Base-by-base conservation (phyloP, 768 basidiomycete genomes). In the Tulasnella calospora region DNA sequence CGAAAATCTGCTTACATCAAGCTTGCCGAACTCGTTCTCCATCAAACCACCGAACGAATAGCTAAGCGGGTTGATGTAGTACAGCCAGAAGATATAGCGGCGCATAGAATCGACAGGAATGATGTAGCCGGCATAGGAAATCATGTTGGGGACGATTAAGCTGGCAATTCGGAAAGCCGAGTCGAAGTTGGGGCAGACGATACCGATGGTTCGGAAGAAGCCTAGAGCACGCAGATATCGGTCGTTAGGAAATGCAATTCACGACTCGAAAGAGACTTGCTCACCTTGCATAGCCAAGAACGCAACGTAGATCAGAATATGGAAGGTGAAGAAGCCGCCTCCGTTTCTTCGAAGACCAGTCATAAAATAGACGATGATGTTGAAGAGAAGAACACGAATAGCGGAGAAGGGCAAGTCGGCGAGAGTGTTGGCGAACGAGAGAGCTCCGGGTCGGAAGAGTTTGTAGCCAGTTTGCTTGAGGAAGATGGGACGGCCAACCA, bases 31-130 rank as follows among this genome's bases (percentile, higher is more conserved):
- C 83, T 97, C 95, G 83, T 96, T 96, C 84, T 92, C 90, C 90
- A 96, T 92, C 47, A 88, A 86, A 2, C 89, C 90, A 80, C 92
- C 89, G 88, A 92, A 95, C 0, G 89, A 90, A 85, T 93, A 95
- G 1, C 89, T 84, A 73, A 95, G 84, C 0, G 95, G 95, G 81
- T 96, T 91, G 79, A 94, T 82, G 83, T 95, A 95, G 85, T 88
- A 93, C 40, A 94, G 91, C 94, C 94, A 95, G 86, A 93, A 94
- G 12, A 95, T 82, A 92, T 92, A 94, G 61, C 90, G 86, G 82
- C 93, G 92, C 92, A 93, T 92, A 79, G 88, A 86, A 80, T 86
- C 86, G 9, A 89, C 88, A 0, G 91, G 91, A 79, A 93, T 89
- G 74, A 90, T 88, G 82, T 92, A 92, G 5, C 92, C 92, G 27